These are phyloP conservation scores for Boletus rubescentipes DNA, from an alignment of 768 basidiomycete species.

Conservation along the genomic window DNA sequence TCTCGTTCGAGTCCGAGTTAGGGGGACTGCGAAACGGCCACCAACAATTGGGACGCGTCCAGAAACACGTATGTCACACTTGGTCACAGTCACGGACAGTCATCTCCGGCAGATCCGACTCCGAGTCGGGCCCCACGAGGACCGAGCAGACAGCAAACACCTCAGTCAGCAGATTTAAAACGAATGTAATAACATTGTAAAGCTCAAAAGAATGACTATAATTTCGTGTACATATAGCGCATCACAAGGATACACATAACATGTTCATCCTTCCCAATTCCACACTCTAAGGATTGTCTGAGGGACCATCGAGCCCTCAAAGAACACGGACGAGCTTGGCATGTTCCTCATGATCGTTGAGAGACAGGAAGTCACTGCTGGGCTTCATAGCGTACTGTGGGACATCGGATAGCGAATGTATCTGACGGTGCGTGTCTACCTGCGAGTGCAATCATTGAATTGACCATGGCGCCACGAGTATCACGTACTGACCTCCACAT, in stretches of 20 bases:
- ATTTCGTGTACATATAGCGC: constrained; percentile 1
- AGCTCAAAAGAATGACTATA: constrained; percentile 10
- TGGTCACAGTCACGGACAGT: constrained; percentile 22
- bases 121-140: too few species aligned
- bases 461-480: neutral
- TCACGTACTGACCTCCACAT: constrained; percentile 33
- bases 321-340: constrained; percentile 14
- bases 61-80: constrained; percentile 25
- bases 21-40: constrained; percentile 14
- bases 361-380: constrained; percentile 22
- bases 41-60: constrained; percentile 24
- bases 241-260: neutral
- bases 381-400: constrained; percentile 25
- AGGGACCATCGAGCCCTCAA: neutral
- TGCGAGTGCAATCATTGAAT: constrained; percentile 7
- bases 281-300: neutral
- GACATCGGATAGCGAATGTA: constrained; percentile 24
- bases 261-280: neutral
- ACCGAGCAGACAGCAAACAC: too few species aligned
- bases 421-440: constrained; percentile 32
- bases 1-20: constrained; percentile 13
- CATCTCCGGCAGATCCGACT: too few species aligned
- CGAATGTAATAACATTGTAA: neutral
- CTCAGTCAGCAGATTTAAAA: too few species aligned
- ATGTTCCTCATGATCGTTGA: constrained; percentile 22